Percentiles rank a stretch among this genome's conserved stretches.
Conservation (phyloP, 345 rosid genomes). For the Arabis hirsuta region DNA sequence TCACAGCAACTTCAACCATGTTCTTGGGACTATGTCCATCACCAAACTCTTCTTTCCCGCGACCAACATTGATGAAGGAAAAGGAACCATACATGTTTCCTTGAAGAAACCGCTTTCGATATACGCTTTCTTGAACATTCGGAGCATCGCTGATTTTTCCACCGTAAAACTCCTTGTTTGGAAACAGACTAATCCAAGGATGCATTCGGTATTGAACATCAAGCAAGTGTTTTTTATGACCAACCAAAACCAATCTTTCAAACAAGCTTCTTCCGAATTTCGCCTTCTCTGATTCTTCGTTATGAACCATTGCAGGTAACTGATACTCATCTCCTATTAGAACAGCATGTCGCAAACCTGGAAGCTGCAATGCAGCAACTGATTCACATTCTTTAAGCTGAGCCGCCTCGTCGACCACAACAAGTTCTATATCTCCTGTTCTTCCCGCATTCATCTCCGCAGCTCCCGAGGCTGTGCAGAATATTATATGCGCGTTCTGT, state of each 20-base stretch:
- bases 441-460: slow-evolving; percentile 20
- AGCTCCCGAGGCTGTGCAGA: slow-evolving; percentile 54
- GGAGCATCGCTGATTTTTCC: slow-evolving; percentile 47
- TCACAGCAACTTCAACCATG: slow-evolving; percentile 49
- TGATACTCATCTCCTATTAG: slow-evolving; percentile 56
- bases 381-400: slow-evolving; percentile 64
- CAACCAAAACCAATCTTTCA: slow-evolving; percentile 57
- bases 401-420: slow-evolving; percentile 60
- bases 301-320: slow-evolving; percentile 52
- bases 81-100: slow-evolving; percentile 49
- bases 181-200: slow-evolving; percentile 65
- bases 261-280: slow-evolving; percentile 72
- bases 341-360: slow-evolving; percentile 49
- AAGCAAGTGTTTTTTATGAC: slow-evolving; percentile 56
- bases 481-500: slow-evolving; percentile 40
- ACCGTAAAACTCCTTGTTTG: slow-evolving; percentile 52
- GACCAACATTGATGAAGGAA: slow-evolving; percentile 49
- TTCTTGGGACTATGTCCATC: slow-evolving; percentile 38
- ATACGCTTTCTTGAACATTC: slow-evolving; percentile 39
- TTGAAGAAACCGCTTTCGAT: slow-evolving; percentile 37
- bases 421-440: slow-evolving; percentile 20
- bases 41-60: slow-evolving; percentile 36
- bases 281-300: slow-evolving; percentile 42
- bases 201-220: slow-evolving; percentile 72
- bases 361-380: slow-evolving; percentile 48